phyloP scores from a whole-genome alignment of 176 grass and related monocot genomes.

The Phragmites australis region DNA sequence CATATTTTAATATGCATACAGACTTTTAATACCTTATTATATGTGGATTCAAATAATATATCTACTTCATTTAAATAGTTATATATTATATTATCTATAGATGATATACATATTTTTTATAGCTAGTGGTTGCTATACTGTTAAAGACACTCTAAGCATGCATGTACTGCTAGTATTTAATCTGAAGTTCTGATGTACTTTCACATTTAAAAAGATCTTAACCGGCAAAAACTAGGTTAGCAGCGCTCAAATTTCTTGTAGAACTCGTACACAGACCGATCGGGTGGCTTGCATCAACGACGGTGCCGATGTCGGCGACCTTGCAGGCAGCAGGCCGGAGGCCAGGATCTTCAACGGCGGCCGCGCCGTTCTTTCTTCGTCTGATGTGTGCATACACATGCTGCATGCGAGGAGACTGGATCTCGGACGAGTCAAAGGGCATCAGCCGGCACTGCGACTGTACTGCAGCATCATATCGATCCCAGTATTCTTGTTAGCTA shows the following conservation, averaged over 20 bases:
- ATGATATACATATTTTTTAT: no score
- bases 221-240: not conserved
- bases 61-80: no score
- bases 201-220: not conserved
- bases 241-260: not conserved
- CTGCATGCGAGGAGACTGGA: constrained; percentile 17
- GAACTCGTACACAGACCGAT: not conserved
- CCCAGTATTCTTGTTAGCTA: constrained; percentile 48
- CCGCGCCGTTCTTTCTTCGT: not conserved
- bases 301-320: constrained; percentile 15
- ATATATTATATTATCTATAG: no score
- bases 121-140: no score
- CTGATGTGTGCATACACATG: constrained; percentile 7
- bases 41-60: no score
- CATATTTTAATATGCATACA: no score
- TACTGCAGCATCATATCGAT: constrained; percentile 40
- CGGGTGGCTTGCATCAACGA: not conserved
- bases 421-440: constrained; percentile 42
- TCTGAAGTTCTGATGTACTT: not conserved
- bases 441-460: constrained; percentile 15
- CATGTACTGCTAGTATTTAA: not conserved
- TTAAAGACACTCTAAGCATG: not conserved
- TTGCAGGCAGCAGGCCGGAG: constrained; percentile 12
- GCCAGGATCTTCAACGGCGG: constrained; percentile 5
- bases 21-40: no score